Conservation (phyloP, 164 flowering plant species). For the Chloranthus sessilifolius region DNA sequence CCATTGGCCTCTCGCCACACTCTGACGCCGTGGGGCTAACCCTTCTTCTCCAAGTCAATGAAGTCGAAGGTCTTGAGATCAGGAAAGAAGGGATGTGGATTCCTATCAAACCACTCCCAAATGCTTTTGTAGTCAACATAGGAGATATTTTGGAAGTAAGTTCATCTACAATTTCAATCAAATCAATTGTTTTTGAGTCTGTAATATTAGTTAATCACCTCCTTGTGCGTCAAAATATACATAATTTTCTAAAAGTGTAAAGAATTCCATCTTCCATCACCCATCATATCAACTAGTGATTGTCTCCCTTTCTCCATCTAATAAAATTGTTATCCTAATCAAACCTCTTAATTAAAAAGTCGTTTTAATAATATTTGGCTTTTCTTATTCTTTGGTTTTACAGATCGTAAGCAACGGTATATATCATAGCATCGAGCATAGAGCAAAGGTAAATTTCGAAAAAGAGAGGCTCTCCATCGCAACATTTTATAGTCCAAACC, state of each 20-base stretch:
- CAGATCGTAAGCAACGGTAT: slow-evolving; percentile 40
- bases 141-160: slow-evolving; percentile 53
- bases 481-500: slow-evolving; percentile 26
- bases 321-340: too few relatives aligned
- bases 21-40: slow-evolving; percentile 38
- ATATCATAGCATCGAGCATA: slow-evolving; percentile 34
- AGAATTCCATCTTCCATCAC: too few relatives aligned
- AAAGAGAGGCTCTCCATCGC: slow-evolving; percentile 39
- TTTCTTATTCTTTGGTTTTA: background rate
- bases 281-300: too few relatives aligned
- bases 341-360: too few relatives aligned
- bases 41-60: slow-evolving; percentile 33
- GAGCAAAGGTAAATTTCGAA: slow-evolving; percentile 24
- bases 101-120: slow-evolving; percentile 32
- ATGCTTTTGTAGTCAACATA: slow-evolving; percentile 34
- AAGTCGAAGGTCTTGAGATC: slow-evolving; percentile 41
- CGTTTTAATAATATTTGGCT: too few relatives aligned
- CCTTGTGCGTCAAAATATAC: too few relatives aligned
- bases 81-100: slow-evolving; percentile 38
- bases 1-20: slow-evolving; percentile 39
- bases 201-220: too few relatives aligned
- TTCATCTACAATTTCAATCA: too few relatives aligned
- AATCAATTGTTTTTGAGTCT: too few relatives aligned
- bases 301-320: too few relatives aligned
- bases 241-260: too few relatives aligned